Base-by-base conservation (phyloP, 768 basidiomycete species). In the Neoboletus magnificus region DNA sequence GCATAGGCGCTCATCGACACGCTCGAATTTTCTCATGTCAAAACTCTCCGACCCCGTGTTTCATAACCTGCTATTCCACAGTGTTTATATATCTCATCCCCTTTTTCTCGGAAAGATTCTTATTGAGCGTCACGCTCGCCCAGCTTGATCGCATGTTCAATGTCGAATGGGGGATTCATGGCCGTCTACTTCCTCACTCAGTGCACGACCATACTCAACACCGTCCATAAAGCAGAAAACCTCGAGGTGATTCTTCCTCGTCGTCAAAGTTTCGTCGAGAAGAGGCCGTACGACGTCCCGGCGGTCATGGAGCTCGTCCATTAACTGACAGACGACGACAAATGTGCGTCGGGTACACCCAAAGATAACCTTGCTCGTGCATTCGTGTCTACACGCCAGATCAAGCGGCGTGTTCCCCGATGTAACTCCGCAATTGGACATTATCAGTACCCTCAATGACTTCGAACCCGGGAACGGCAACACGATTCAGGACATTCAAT, bases 101-200 rank as follows among this genome's bases (percentile, higher is more conserved):
- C 11, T 67, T 74, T 20, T 75, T 82, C 45, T 62, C 83, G 23
- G 65, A 74, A 16, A 60, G 73, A 37, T 70, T 70, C 2, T 54
- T 67, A 12, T 74, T 77, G 48, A 59, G 62, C 13, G 67, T 73
- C 30, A 81, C 82, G 0, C 61, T 73, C 18, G 55, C 64, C 3
- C 64, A 82, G 11, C 75, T 79, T 61, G 59, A 71, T 10, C 71
- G 74, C 16, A 79, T 83, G 77, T 10, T 30, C 29, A 3, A n/a
- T n/a, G n/a, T n/a, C n/a, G n/a, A 30, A 57, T 64, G 72, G 75
- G n/a, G 74, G 76, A 10, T 70, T 80, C 37, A 48, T 74, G 2
- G 71, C 77, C 1, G 62, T 74, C 18, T 56, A 67, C 12, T 54
- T 1, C 29, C 71, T 15, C 70, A 79, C 76, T 45, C 73, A 77